Base-by-base conservation (phyloP, 441 rosid genomes). In the Populus hybrid region DNA sequence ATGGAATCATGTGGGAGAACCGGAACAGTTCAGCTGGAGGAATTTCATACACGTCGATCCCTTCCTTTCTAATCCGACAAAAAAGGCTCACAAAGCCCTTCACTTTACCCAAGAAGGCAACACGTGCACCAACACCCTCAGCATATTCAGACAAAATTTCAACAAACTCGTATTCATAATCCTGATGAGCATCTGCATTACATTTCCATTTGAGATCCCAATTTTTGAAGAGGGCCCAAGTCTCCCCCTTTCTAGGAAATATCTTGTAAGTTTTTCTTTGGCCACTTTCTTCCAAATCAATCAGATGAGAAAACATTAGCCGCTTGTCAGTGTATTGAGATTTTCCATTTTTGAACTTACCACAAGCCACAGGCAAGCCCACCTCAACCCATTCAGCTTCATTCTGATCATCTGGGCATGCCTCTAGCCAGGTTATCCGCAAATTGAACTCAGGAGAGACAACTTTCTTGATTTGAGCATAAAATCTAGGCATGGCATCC, bases 191-290 rank as follows among this genome's bases (percentile, higher is more conserved):
- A 34, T 77, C 78, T 36, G 80, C 57, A 73, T 83, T 78, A 72
- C 82, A 80, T 75, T 73, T 84, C 97, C 92, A 90, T 53, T 84
- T 81, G 26, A 85, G 75, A 76, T 86, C 79, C 98, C 98, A 96
- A 76, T 89, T 81, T 85, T 85, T 90, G 82, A 91, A 91, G 75
- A 90, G 72, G 70, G 96, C 99, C 97, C 98, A 94, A 26, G 86
- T 88, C 84, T 94, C 94, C 59, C 98, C 98, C 75, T 84, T 82
- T 75, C 75, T 84, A n/a, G 99, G 98, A 84, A 83, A 83, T 82
- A 96, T 86, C 75, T 76, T 80, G 67, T 38, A 80, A 24, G 84
- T 79, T 50, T 46, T 75, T 68, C 75, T 78, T 69, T 16, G 40
- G 26, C 74, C 10, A 11, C 73, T 73, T 65, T 78, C 83, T 77